Base-by-base conservation (phyloP, 2,329 filamentous ascomycete species). In the Alternaria dauci region DNA sequence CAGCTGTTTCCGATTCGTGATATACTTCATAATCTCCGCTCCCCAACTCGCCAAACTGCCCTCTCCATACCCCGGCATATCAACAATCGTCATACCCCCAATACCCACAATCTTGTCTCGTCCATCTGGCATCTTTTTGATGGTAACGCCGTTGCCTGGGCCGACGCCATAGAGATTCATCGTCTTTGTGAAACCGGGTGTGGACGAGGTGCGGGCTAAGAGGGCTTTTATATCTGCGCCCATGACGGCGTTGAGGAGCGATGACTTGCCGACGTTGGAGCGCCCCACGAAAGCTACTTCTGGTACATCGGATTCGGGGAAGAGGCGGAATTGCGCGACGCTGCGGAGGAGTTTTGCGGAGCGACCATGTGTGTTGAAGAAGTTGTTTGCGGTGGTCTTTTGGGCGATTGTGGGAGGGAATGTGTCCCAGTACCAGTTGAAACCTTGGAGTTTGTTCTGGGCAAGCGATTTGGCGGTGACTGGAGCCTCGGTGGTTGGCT, bases 1-100 rank as follows among this genome's bases (percentile, higher is more conserved):
- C 43, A 90, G 80, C 79, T 91, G 87, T 70, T 85, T 87, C 62
- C 89, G 82, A 43, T 82, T 81, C 64, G 82, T 80, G 32, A 92
- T 75, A 77, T 90, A 91, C 74, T 90, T 91, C 80, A 91, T 81
- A 61, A 91, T 89, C 75, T 91, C 87, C 25, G 76, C 72, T 0
- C 89, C 89, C 88, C 89, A 91, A 68, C 87, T 85, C 8, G 81
- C 75, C 34, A 84, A 78, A 70, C 86, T 88, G 1, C 85, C 88
- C 58, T 86, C 83, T 4, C 89, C 89, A 71, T 92, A 92, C 0
- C 89, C 89, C 1, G 89, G 90, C 85, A 90, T 90, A 74, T 92
- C 89, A 20, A 92, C 81, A 34, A 92, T 81, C 0, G 88, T 83
- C 28, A 90, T 71, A 0, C 80, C 81, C 0, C 79, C 78, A 0